Percentiles rank a stretch among this genome's conserved stretches.
These are phyloP conservation scores for Abrus precatorius DNA, from an alignment of 306 rosid species.

Conservation along the genomic window DNA sequence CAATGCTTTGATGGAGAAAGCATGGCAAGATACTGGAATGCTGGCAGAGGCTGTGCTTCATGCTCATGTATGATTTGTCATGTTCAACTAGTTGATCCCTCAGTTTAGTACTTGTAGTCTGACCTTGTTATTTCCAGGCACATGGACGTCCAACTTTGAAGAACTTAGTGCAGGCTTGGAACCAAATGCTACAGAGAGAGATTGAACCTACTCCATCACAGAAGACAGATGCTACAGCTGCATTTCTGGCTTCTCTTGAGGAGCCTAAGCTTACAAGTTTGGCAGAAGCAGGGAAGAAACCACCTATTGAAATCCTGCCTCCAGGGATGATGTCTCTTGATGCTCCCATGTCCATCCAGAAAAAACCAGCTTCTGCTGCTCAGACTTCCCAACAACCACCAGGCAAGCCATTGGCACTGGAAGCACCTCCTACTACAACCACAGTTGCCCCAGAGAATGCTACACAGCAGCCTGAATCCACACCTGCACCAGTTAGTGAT, in stretches of 20 bases:
- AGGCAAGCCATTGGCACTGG: slow-evolving; percentile 78
- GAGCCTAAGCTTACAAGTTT: slow-evolving; percentile 95
- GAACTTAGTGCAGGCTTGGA: slow-evolving; percentile 93
- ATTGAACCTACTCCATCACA: slow-evolving; percentile 74
- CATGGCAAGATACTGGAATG: slow-evolving; percentile 99
- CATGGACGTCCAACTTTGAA: slow-evolving; percentile 96
- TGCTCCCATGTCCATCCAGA: slow-evolving; percentile 73
- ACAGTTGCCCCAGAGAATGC: slow-evolving; percentile 54
- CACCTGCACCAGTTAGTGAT: slow-evolving; percentile 55
- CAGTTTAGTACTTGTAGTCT: slow-evolving; percentile 43
- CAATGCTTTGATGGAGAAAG: slow-evolving; percentile 98
- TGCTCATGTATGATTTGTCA: slow-evolving; percentile 74
- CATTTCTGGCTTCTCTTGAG: slow-evolving; percentile 91
- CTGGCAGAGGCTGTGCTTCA: slow-evolving; percentile 99
- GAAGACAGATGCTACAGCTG: slow-evolving; percentile 89
- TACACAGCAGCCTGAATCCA: slow-evolving; percentile 58
- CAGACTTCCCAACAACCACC: slow-evolving; percentile 71
- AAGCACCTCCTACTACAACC: slow-evolving; percentile 75
- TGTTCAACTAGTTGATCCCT: slow-evolving; percentile 9
- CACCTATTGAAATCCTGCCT: slow-evolving; percentile 93
- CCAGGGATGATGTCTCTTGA: slow-evolving; percentile 89
- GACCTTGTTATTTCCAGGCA: slow-evolving; percentile 69
- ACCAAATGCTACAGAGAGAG: slow-evolving; percentile 92
- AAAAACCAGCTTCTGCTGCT: slow-evolving; percentile 70
- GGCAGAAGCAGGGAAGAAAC: slow-evolving; percentile 95